Percentiles rank a stretch among this genome's conserved stretches.
phyloP scores from a whole-genome alignment of 768 basidiomycete species.

The Boletus fagicola region DNA sequence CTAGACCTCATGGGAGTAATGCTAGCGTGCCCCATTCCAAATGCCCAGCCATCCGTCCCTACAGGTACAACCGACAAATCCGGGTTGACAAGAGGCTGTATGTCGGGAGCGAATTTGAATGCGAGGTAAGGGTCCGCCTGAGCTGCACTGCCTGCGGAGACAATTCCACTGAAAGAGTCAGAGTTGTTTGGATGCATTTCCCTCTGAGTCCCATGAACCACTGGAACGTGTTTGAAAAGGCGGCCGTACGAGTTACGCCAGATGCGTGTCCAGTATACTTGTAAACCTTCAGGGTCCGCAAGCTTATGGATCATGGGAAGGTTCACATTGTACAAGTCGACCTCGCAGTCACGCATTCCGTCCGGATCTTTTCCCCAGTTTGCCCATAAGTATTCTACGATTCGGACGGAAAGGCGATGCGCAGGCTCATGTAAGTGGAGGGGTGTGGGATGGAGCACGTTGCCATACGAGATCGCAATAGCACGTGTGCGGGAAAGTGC shows the following conservation, averaged over 20 bases:
- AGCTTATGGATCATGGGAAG: slow-evolving; percentile 76
- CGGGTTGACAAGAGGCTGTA: slow-evolving; percentile 67
- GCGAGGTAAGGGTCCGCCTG: slow-evolving; percentile 41
- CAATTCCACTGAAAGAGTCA: slow-evolving; percentile 34
- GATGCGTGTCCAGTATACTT: slow-evolving; percentile 76
- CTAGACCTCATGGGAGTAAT: slow-evolving; percentile 76
- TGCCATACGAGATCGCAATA: slow-evolving; percentile 89
- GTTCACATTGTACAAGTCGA: slow-evolving; percentile 86
- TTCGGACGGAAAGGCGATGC: slow-evolving; percentile 60
- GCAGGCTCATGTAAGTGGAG: slow-evolving; percentile 62
- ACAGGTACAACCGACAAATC: slow-evolving; percentile 55
- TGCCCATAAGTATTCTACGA: slow-evolving; percentile 73
- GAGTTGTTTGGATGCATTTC: slow-evolving; percentile 42
- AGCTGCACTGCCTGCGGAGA: not conserved
- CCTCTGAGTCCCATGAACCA: slow-evolving; percentile 17
- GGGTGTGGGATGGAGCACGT: slow-evolving; percentile 68
- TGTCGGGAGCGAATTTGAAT: slow-evolving; percentile 77
- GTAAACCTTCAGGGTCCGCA: slow-evolving; percentile 56
- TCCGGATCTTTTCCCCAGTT: slow-evolving; percentile 77
- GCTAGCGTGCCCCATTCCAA: slow-evolving; percentile 65
- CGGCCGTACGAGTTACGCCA: slow-evolving; percentile 85
- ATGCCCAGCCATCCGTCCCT: slow-evolving; percentile 82
- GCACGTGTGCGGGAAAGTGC: slow-evolving; percentile 68
- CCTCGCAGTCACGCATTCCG: slow-evolving; percentile 58
- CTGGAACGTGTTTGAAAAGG: slow-evolving; percentile 59